phyloP scores from a whole-genome alignment of 2,329 filamentous ascomycete genomes.

The Ambrosiella cleistominuta region DNA sequence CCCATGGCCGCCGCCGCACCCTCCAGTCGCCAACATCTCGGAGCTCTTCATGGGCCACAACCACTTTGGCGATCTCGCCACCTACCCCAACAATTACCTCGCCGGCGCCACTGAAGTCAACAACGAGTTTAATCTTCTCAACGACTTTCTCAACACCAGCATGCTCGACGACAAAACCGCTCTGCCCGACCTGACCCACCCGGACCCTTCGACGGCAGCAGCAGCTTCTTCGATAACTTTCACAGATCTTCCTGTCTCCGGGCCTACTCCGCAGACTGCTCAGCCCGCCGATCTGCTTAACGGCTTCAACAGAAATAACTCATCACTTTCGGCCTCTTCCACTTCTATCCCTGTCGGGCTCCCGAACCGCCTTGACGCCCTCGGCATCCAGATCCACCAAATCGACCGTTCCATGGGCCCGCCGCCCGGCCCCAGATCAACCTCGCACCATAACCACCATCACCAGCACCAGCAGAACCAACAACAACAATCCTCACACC shows the following conservation, averaged over 20 bases:
- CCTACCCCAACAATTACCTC: slow-evolving; percentile 86
- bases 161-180: slow-evolving; percentile 57
- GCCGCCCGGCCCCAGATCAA: slow-evolving; percentile 20
- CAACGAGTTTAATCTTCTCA: slow-evolving; percentile 90
- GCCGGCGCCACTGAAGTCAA: slow-evolving; percentile 70
- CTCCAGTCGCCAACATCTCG: slow-evolving; percentile 1
- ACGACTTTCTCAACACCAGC: slow-evolving; percentile 88
- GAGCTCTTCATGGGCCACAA: slow-evolving; percentile 50
- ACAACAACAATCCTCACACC: neutral
- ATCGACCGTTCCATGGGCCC: slow-evolving; percentile 28
- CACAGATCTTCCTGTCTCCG: neutral
- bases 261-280: neutral
- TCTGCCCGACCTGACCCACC: slow-evolving; percentile 18
- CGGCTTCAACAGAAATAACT: neutral
- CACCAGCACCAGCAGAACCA: no score
- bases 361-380: neutral
- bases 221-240: slow-evolving; percentile 14
- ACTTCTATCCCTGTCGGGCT: slow-evolving; percentile 1
- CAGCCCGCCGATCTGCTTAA: slow-evolving; percentile 2
- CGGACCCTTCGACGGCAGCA: slow-evolving; percentile 16
- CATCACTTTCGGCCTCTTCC: neutral
- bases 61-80: slow-evolving; percentile 86
- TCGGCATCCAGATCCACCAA: slow-evolving; percentile 12
- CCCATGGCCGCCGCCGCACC: neutral
- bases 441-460: no score